phyloP scores from a whole-genome alignment of 345 rosid species.

The Carallia pectinifolia region DNA sequence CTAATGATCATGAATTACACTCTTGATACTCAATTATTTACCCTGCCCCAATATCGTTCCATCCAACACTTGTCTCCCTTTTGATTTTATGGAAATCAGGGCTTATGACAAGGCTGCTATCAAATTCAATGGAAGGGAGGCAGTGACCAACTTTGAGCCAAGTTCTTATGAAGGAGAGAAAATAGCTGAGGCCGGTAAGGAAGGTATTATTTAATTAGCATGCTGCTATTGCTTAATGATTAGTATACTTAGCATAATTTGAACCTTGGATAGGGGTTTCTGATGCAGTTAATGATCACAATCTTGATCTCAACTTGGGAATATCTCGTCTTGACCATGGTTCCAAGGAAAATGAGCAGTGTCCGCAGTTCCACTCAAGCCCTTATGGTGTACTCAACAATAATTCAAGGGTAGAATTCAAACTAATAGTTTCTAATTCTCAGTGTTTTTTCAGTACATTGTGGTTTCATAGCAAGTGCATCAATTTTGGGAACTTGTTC shows the following conservation, averaged over 20 bases:
- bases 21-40: conserved; percentile 47
- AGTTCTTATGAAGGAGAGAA: conserved; percentile 66
- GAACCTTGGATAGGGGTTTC: neutral
- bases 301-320: conserved; percentile 83
- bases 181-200: conserved; percentile 37
- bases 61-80: conserved; percentile 54
- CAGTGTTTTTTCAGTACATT: neutral
- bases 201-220: conserved; percentile 43
- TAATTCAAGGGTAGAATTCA: conserved; percentile 47
- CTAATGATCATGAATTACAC: conserved; percentile 61
- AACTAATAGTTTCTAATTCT: neutral
- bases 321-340: conserved; percentile 50
- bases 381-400: conserved; percentile 31
- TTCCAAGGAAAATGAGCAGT: conserved; percentile 46
- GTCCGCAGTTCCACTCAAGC: conserved; percentile 40
- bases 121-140: conserved; percentile 37
- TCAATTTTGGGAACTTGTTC: neutral
- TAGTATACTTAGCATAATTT: conserved; percentile 3
- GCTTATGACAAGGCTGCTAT: conserved; percentile 98
- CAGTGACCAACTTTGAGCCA: conserved; percentile 40
- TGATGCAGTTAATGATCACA: conserved; percentile 38
- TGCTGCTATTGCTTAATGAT: neutral
- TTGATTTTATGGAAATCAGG: conserved; percentile 69
- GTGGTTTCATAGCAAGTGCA: neutral
- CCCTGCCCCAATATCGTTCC: conserved; percentile 40